Evolutionary conservation across 2,329 filamentous ascomycete genomes (phyloP).

Genomic region (Colletotrichum gloeosporioides): DNA sequence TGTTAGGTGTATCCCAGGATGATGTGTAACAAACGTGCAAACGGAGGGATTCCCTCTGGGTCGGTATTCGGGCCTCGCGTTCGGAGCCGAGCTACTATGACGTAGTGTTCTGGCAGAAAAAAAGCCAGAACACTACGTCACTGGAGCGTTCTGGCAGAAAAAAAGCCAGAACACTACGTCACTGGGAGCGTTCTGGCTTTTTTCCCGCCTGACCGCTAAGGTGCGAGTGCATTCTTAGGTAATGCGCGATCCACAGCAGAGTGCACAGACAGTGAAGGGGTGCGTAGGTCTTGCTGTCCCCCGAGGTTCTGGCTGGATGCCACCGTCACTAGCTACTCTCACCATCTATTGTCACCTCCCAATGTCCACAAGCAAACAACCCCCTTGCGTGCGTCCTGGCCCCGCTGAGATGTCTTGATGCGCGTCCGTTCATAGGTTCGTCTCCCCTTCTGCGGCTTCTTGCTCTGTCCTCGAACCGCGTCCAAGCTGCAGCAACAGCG

Average conservation of each 20-base stretch:
- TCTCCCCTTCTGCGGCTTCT: neutral
- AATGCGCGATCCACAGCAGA: no score
- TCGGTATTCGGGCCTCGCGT: neutral
- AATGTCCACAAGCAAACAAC: neutral
- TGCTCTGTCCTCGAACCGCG: neutral
- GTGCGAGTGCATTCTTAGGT: no score
- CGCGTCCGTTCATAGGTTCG: neutral
- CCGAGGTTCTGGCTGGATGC: no score
- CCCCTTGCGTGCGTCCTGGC: neutral
- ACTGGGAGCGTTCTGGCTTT: no score
- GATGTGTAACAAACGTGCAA: neutral
- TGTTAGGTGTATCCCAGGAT: neutral
- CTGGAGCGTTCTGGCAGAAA: no score
- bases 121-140: no score
- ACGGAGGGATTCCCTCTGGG: neutral
- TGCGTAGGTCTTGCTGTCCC: no score
- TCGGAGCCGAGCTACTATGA: neutral
- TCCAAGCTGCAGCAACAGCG: neutral
- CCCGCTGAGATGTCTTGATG: neutral
- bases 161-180: no score
- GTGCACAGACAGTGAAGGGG: no score
- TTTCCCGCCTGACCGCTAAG: no score
- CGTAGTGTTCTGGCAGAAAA: no score
- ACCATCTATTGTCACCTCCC: neutral
- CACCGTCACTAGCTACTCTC: neutral